These are phyloP conservation scores for Jimgerdemannia lactiflua DNA, from an alignment of 192 early-diverging fungal species.

Conservation along the genomic window DNA sequence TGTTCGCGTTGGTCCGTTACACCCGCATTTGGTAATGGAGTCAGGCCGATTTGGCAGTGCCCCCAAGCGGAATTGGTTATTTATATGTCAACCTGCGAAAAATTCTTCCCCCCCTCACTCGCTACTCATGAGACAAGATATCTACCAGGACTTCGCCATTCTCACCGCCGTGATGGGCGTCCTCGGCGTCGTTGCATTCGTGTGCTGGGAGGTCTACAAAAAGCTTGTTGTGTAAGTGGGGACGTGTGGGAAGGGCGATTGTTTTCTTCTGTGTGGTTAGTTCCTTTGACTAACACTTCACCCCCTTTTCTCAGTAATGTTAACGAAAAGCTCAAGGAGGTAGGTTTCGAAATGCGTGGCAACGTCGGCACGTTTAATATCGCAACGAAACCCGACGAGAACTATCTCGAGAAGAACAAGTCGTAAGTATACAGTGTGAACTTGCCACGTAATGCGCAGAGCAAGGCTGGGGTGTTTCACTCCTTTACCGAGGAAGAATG, in stretches of 20 bases:
- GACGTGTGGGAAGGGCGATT: not conserved
- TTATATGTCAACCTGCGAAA: no score
- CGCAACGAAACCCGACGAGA: not conserved
- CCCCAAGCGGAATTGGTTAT: no score
- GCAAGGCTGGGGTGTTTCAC: no score
- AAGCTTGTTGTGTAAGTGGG: not conserved
- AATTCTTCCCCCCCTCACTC: no score
- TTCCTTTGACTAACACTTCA: not conserved
- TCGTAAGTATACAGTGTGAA: not conserved
- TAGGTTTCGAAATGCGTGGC: not conserved
- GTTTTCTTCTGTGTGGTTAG: not conserved
- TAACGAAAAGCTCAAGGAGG: not conserved
- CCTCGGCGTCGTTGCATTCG: not conserved
- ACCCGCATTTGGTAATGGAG: no score
- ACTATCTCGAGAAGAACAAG: not conserved
- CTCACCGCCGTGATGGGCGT: not conserved
- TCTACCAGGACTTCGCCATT: not conserved
- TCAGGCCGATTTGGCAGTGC: no score
- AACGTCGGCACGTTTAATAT: not conserved
- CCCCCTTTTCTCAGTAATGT: not conserved
- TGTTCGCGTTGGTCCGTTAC: no score
- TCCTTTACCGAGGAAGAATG: no score
- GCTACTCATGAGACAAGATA: not conserved
- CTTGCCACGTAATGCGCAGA: no score
- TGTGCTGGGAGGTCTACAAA: not conserved